Conservation (phyloP, 2,329 filamentous ascomycete species). For the Fusarium newnesense region DNA sequence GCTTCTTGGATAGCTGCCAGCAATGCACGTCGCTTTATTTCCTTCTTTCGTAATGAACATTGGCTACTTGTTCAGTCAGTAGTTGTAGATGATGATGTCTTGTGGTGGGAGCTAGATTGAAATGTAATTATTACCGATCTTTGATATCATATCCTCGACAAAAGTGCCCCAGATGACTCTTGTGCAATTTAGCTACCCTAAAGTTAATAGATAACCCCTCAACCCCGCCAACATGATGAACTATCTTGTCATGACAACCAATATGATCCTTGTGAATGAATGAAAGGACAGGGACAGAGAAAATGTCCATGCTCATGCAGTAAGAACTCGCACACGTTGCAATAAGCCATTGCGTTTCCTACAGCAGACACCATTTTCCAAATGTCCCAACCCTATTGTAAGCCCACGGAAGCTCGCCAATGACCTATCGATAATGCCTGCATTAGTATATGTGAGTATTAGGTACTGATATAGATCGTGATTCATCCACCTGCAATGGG, state of each 20-base stretch:
- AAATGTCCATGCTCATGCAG: neutral
- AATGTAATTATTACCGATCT: neutral
- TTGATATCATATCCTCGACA: neutral
- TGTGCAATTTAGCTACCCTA: constrained; percentile 2
- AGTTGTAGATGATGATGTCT: neutral
- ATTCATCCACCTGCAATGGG: neutral
- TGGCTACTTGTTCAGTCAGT: too few relatives aligned
- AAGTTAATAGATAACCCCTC: neutral
- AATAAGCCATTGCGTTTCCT: neutral
- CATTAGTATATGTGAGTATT: neutral
- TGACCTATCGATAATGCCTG: too few relatives aligned
- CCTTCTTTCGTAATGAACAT: too few relatives aligned
- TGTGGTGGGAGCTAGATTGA: neutral
- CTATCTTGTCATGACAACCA: constrained; percentile 9
- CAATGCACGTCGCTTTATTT: too few relatives aligned
- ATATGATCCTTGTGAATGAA: neutral
- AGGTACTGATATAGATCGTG: neutral
- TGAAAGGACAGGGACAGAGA: neutral
- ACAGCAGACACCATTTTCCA: neutral
- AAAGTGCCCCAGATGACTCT: neutral
- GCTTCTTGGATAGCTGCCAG: too few relatives aligned
- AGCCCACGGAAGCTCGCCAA: neutral
- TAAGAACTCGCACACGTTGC: neutral
- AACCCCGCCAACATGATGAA: constrained; percentile 31
- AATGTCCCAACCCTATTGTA: neutral